phyloP scores from a whole-genome alignment of 768 basidiomycete genomes.

The Lactifluus piperatus region DNA sequence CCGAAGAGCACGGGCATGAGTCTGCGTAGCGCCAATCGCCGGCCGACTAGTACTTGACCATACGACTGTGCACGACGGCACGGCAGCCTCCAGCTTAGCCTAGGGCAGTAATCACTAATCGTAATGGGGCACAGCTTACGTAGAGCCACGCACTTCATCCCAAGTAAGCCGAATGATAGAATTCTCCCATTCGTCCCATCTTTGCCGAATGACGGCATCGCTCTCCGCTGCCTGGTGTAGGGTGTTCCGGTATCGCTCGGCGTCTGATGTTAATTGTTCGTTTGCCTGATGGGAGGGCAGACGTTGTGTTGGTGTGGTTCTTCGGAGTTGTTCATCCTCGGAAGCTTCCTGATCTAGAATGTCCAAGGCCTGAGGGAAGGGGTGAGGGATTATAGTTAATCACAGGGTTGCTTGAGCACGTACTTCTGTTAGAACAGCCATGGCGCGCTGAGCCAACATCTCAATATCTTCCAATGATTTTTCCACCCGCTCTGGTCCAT shows the following conservation, averaged over 20 bases:
- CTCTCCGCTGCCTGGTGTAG: conserved; percentile 64
- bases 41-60: conserved; percentile 1
- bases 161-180: conserved; percentile 61
- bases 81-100: conserved; percentile 55
- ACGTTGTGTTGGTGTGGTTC: conserved; percentile 40
- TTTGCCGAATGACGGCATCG: conserved; percentile 66
- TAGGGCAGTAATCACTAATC: conserved; percentile 24
- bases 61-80: conserved; percentile 49
- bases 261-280: conserved; percentile 57
- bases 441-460: conserved; percentile 52
- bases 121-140: not conserved
- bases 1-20: conserved; percentile 61
- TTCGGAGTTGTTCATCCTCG: conserved; percentile 66
- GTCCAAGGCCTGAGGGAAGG: conserved; percentile 60
- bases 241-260: conserved; percentile 61
- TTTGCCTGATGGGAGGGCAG: conserved; percentile 77
- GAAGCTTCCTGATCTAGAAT: conserved; percentile 86
- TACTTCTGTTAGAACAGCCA: conserved; percentile 68
- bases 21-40: conserved; percentile 34
- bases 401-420: not conserved
- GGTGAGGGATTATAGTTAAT: not conserved
- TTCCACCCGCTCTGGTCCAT: conserved; percentile 67
- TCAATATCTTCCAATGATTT: conserved; percentile 65
- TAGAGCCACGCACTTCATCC: conserved; percentile 39
- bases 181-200: conserved; percentile 86